Evolutionary conservation across 1,139 yeast species (phyloP).

Genomic region (Blastobotrys ciferrii): DNA sequence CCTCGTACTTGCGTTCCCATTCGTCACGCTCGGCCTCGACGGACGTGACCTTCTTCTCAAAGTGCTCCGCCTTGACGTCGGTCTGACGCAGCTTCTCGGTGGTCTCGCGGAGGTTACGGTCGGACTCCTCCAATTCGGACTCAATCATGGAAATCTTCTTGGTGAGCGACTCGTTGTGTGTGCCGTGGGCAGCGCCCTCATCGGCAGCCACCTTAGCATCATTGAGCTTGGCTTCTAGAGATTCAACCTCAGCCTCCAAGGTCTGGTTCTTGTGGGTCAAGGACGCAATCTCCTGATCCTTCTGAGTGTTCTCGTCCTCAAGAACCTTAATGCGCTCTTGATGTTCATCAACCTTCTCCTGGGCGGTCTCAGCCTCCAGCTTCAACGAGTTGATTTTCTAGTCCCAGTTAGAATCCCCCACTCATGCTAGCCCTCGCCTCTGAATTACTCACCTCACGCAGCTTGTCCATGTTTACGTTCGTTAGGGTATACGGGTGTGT

Average conservation of each 20-base stretch:
- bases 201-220: slow-evolving; percentile 89
- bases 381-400: slow-evolving; percentile 88
- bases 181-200: slow-evolving; percentile 85
- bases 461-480: slow-evolving; percentile 44
- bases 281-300: slow-evolving; percentile 93
- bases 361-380: slow-evolving; percentile 95
- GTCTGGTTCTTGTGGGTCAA: slow-evolving; percentile 89
- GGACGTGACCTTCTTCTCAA: slow-evolving; percentile 91
- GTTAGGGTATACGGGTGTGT: background rate
- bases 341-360: slow-evolving; percentile 91
- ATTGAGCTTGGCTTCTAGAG: slow-evolving; percentile 73
- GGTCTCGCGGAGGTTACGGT: slow-evolving; percentile 87
- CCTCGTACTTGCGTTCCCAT: slow-evolving; percentile 90
- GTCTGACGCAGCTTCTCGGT: slow-evolving; percentile 93
- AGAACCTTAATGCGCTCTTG: slow-evolving; percentile 76
- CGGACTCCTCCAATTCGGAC: slow-evolving; percentile 91
- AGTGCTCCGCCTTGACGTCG: slow-evolving; percentile 94
- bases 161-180: slow-evolving; percentile 85
- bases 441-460: slow-evolving; percentile 46
- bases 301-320: slow-evolving; percentile 87
- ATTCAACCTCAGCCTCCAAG: slow-evolving; percentile 88
- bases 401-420: background rate
- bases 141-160: slow-evolving; percentile 92
- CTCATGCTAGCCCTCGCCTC: background rate
- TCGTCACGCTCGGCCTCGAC: slow-evolving; percentile 91